Conservation (phyloP, 495 filamentous ascomycete genomes). For the Gamarada debralockiae region DNA sequence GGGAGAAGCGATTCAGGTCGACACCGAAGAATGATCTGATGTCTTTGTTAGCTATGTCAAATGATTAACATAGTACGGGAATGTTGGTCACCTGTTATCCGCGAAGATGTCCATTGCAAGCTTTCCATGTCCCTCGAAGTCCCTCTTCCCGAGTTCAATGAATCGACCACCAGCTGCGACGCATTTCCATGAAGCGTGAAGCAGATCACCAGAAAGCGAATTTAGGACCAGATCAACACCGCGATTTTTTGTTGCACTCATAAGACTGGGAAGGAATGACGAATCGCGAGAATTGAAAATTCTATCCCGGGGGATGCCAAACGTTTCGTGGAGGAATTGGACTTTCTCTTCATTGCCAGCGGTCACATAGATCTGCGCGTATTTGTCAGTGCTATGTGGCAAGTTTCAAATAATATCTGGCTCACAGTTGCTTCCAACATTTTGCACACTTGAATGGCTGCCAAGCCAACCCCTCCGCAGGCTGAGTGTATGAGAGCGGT, state of each 20-base stretch:
- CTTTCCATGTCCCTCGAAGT: slow-evolving; percentile 27
- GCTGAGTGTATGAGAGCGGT: slow-evolving; percentile 57
- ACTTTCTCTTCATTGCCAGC: slow-evolving; percentile 45
- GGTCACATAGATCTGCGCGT: slow-evolving; percentile 39
- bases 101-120: slow-evolving; percentile 29
- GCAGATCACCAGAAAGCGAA: slow-evolving; percentile 44
- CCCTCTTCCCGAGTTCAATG: slow-evolving; percentile 48
- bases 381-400: slow-evolving; percentile 31
- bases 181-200: slow-evolving; percentile 47
- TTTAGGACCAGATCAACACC: slow-evolving; percentile 67
- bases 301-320: slow-evolving; percentile 40
- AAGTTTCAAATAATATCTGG: too few relatives aligned
- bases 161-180: slow-evolving; percentile 48
- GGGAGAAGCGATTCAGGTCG: too few relatives aligned
- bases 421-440: slow-evolving; percentile 27
- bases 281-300: slow-evolving; percentile 47
- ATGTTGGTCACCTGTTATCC: slow-evolving; percentile 20
- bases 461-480: slow-evolving; percentile 55
- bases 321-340: slow-evolving; percentile 43
- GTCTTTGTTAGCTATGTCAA: too few relatives aligned
- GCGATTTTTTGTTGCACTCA: slow-evolving; percentile 36
- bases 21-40: too few relatives aligned
- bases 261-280: slow-evolving; percentile 36
- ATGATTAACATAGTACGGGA: too few relatives aligned
- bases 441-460: slow-evolving; percentile 52